phyloP scores from a whole-genome alignment of 768 basidiomycete species.

The Suillus hirtellus region DNA sequence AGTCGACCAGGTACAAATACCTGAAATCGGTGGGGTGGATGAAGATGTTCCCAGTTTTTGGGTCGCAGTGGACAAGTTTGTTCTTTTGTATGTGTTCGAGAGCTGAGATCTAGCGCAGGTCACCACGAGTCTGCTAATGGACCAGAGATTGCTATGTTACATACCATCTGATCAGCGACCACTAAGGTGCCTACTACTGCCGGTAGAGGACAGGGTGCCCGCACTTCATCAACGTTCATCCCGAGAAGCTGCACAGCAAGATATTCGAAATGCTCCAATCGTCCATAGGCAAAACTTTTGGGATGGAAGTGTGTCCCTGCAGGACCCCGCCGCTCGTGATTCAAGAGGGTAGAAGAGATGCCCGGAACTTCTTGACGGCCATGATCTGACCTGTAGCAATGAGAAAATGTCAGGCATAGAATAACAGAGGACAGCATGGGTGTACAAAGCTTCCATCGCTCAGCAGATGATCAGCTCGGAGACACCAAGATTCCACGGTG shows the following conservation, averaged over 20 bases:
- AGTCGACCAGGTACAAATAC: neutral
- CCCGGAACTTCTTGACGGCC: conserved; percentile 36
- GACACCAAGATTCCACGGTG: too few relatives aligned
- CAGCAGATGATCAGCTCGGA: too few relatives aligned
- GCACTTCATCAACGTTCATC: conserved; percentile 16
- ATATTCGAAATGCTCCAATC: conserved; percentile 36
- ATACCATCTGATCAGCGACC: neutral
- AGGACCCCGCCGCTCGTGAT: conserved; percentile 29
- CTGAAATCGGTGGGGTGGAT: neutral
- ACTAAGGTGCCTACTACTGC: neutral
- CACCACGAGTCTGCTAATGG: neutral
- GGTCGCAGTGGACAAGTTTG: neutral
- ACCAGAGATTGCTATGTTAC: neutral
- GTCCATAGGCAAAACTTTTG: conserved; percentile 34
- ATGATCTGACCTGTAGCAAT: neutral
- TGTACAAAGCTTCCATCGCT: too few relatives aligned
- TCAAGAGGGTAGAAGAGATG: conserved; percentile 22
- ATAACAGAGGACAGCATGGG: too few relatives aligned
- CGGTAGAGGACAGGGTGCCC: neutral
- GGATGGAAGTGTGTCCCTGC: conserved; percentile 35
- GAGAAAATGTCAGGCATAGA: too few relatives aligned
- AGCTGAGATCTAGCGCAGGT: neutral
- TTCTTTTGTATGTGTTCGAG: neutral
- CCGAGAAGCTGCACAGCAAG: conserved; percentile 25
- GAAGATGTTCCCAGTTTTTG: neutral